A percentile compares a stretch with the other conserved stretches of the same genome.
These are phyloP conservation scores for Striga hermonthica DNA, from an alignment of 305 asterid species.

Conservation along the genomic window DNA sequence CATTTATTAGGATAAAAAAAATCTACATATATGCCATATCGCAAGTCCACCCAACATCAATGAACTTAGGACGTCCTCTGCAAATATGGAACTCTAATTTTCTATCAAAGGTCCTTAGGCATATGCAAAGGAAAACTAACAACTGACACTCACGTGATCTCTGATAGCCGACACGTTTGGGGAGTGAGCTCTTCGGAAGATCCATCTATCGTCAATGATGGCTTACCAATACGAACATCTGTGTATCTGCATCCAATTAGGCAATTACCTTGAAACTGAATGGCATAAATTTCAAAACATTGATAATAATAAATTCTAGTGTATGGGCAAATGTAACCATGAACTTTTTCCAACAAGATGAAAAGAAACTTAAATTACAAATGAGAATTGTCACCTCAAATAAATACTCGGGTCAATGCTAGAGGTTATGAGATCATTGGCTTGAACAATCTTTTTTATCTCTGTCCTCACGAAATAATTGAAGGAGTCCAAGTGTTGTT, in stretches of 20 bases:
- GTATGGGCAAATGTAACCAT: constrained; percentile 14
- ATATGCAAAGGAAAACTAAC: constrained; percentile 11
- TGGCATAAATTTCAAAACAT: background rate
- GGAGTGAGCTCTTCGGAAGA: constrained; percentile 54
- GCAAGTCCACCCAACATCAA: constrained; percentile 6
- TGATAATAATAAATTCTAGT: constrained; percentile 7
- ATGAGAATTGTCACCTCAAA: constrained; percentile 42
- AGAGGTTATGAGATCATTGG: constrained; percentile 52
- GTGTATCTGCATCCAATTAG: constrained; percentile 48
- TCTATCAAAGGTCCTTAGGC: constrained; percentile 25
- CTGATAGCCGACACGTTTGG: constrained; percentile 70
- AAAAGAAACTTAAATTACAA: background rate
- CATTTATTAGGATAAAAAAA: background rate
- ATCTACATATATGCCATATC: constrained; percentile 18
- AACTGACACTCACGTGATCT: constrained; percentile 58
- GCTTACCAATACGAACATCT: constrained; percentile 73
- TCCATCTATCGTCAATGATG: constrained; percentile 41
- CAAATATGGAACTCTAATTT: constrained; percentile 13
- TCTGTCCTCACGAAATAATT: constrained; percentile 64
- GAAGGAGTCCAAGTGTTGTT: constrained; percentile 83
- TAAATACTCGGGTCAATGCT: constrained; percentile 40
- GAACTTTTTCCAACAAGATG: constrained; percentile 6
- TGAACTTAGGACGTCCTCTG: constrained; percentile 12
- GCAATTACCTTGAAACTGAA: constrained; percentile 17
- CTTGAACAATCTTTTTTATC: constrained; percentile 64